Conservation (phyloP, 169 alveolate genomes). For the Cryptosporidium bovis region DNA sequence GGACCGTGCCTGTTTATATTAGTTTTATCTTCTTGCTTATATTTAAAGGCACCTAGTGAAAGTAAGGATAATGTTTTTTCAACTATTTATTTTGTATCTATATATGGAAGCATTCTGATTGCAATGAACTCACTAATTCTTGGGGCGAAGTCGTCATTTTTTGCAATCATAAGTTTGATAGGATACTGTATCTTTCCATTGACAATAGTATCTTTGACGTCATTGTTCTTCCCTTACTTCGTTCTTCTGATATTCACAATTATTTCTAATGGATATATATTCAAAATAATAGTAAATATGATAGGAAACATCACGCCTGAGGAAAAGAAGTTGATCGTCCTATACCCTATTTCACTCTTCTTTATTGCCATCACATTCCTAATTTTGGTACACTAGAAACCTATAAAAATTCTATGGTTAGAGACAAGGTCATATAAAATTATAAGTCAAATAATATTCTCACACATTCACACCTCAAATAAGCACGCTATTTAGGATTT, state of each 20-base stretch:
- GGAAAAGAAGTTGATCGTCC: conserved; percentile 25
- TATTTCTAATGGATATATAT: conserved; percentile 16
- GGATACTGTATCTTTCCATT: conserved; percentile 63
- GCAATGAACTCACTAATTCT: conserved; percentile 45
- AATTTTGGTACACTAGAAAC: conserved; percentile 32
- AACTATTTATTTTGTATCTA: conserved; percentile 23
- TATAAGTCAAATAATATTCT: too few relatives aligned
- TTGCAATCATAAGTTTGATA: conserved; percentile 46
- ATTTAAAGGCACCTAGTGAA: conserved; percentile 48
- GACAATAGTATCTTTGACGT: conserved; percentile 36
- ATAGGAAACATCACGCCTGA: conserved; percentile 29
- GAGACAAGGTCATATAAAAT: too few relatives aligned
- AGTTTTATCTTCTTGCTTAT: conserved; percentile 42
- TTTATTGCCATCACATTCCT: conserved; percentile 45
- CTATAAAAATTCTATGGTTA: too few relatives aligned
- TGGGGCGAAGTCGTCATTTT: conserved; percentile 59
- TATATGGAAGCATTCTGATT: conserved; percentile 26
- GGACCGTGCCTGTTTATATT: conserved; percentile 62
- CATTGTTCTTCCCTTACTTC: conserved; percentile 42
- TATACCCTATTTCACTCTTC: conserved; percentile 53
- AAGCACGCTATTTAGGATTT: too few relatives aligned
- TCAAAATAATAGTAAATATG: conserved; percentile 3
- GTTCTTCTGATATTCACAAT: conserved; percentile 22
- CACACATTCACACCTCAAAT: too few relatives aligned
- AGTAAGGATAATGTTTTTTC: conserved; percentile 41